phyloP scores from a whole-genome alignment of 192 early-diverging fungal genomes.

The Backusella mclennaniae region DNA sequence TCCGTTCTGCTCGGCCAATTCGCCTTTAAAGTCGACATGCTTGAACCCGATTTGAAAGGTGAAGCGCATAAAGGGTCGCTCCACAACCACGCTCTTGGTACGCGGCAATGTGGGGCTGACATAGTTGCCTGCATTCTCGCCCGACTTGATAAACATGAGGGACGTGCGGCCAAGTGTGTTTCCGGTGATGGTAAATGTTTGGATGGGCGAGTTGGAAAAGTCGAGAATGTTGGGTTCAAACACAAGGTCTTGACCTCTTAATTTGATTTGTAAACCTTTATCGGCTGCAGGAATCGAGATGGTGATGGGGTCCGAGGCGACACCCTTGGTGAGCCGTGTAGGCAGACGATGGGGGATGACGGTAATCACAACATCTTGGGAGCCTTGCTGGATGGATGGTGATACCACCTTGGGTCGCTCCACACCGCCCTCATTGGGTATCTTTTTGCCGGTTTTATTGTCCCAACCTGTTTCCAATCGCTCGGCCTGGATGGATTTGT shows the following conservation, averaged over 20 bases:
- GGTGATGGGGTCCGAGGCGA: slow-evolving; percentile 51
- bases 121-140: slow-evolving; percentile 44
- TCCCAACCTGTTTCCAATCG: slow-evolving; percentile 50
- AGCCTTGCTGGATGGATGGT: neutral
- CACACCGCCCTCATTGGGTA: neutral
- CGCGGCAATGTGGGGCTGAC: slow-evolving; percentile 43
- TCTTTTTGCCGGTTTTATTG: slow-evolving; percentile 10
- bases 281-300: slow-evolving; percentile 57
- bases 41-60: slow-evolving; percentile 59
- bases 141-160: slow-evolving; percentile 55
- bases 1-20: neutral
- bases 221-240: slow-evolving; percentile 55
- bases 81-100: slow-evolving; percentile 59
- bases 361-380: slow-evolving; percentile 30
- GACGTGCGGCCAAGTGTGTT: slow-evolving; percentile 56
- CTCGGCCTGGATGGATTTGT: slow-evolving; percentile 41
- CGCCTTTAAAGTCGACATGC: slow-evolving; percentile 19
- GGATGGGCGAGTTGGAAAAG: slow-evolving; percentile 48
- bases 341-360: slow-evolving; percentile 50
- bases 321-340: slow-evolving; percentile 51
- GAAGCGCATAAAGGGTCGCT: slow-evolving; percentile 63
- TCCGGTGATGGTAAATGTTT: slow-evolving; percentile 57
- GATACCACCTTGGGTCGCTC: slow-evolving; percentile 10
- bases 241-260: slow-evolving; percentile 57
- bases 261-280: slow-evolving; percentile 53